A percentile compares a stretch with the other conserved stretches of the same genome.
phyloP scores from a whole-genome alignment of 345 rosid species.

The Carallia brachiata region DNA sequence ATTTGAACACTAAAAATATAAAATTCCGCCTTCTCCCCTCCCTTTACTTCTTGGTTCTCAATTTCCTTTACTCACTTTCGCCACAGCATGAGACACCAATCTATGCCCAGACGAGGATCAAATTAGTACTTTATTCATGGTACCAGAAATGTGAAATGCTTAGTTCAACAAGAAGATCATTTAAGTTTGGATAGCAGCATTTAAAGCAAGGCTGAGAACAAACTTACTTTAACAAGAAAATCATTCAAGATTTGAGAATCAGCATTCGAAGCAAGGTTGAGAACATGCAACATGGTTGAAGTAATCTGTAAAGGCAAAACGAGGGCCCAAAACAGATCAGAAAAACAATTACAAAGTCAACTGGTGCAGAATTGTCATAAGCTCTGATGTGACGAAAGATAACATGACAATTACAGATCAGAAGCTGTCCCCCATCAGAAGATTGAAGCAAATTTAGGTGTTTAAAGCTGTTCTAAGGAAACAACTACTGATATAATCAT shows the following conservation, averaged over 20 bases:
- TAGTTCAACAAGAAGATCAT: too few species aligned
- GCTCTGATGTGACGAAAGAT: background rate
- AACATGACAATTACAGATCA: background rate
- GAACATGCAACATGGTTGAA: slow-evolving; percentile 75
- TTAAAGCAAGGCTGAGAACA: too few species aligned
- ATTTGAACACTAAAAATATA: background rate
- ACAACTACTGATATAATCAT: too few species aligned
- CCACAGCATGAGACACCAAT: background rate
- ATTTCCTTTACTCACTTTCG: background rate
- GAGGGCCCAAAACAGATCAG: background rate
- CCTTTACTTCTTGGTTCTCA: background rate
- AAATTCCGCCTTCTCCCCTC: background rate
- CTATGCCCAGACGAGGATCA: background rate
- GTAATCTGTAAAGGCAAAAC: slow-evolving; percentile 54
- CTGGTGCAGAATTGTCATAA: background rate
- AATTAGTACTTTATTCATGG: background rate
- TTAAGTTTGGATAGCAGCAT: too few species aligned
- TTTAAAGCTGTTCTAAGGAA: background rate
- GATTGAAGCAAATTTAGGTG: too few species aligned
- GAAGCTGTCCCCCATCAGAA: background rate
- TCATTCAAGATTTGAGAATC: slow-evolving; percentile 61
- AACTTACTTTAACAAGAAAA: slow-evolving; percentile 71
- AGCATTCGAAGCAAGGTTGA: slow-evolving; percentile 57
- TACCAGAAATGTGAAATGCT: too few species aligned
- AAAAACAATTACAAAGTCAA: background rate